Evolutionary conservation across 768 basidiomycete genomes (phyloP).

Genomic region (Leccinum truebloodii): DNA sequence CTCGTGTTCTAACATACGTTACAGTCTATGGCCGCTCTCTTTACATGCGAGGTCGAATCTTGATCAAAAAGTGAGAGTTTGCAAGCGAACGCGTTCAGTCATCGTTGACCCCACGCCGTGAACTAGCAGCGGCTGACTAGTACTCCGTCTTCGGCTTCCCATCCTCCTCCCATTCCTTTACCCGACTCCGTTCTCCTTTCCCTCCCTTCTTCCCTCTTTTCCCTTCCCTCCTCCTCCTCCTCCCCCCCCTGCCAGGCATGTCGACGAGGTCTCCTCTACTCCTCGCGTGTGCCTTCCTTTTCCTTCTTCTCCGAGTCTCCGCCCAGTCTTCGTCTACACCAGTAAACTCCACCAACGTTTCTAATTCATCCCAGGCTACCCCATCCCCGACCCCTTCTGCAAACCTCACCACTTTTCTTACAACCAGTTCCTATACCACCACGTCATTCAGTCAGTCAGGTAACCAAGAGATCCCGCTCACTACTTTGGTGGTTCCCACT

Average conservation of each 20-base stretch:
- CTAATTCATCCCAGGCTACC: slow-evolving; percentile 1
- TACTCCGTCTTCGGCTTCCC: slow-evolving; percentile 8
- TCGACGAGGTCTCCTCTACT: slow-evolving; percentile 13
- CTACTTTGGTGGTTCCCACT: slow-evolving; percentile 59
- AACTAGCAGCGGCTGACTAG: slow-evolving; percentile 33
- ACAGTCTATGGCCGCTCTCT: slow-evolving; percentile 8
- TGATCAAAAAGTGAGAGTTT: background rate
- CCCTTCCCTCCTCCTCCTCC: background rate
- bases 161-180: slow-evolving; percentile 4
- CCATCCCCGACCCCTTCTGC: slow-evolving; percentile 2
- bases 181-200: background rate
- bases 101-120: background rate
- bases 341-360: slow-evolving; percentile 20
- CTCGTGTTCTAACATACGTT: background rate
- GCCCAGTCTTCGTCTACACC: slow-evolving; percentile 38
- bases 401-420: slow-evolving; percentile 55
- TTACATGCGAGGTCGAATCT: background rate
- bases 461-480: slow-evolving; percentile 47
- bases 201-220: background rate
- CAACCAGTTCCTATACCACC: slow-evolving; percentile 52
- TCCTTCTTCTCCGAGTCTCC: slow-evolving; percentile 32
- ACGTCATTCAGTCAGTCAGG: slow-evolving; percentile 50
- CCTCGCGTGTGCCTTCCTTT: slow-evolving; percentile 9
- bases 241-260: background rate
- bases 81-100: background rate